These are phyloP conservation scores for Xylaria sp. DNA, from an alignment of 495 filamentous ascomycete genomes.

Conservation along the genomic window DNA sequence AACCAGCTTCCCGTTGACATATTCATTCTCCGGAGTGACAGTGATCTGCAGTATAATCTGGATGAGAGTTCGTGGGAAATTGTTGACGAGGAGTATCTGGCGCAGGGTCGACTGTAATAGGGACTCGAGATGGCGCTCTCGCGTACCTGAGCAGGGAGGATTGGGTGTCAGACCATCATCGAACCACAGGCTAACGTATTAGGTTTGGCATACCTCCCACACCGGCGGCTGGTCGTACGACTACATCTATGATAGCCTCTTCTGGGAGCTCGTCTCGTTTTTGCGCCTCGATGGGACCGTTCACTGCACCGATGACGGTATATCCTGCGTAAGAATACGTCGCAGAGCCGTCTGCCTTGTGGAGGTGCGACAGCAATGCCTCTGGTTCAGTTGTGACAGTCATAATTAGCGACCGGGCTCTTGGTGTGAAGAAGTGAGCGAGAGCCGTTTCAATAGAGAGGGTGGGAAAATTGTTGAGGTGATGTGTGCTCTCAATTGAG, in stretches of 20 bases:
- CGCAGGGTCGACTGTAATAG: constrained; percentile 70
- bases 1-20: constrained; percentile 56
- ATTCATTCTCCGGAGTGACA: constrained; percentile 61
- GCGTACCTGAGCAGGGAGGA: constrained; percentile 57
- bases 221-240: constrained; percentile 82
- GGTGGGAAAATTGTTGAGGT: background rate
- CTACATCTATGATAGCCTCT: constrained; percentile 88
- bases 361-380: constrained; percentile 63
- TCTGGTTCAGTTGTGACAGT: constrained; percentile 51
- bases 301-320: constrained; percentile 82
- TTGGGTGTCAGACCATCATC: constrained; percentile 53
- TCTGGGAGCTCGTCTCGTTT: constrained; percentile 87
- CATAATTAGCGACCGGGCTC: constrained; percentile 42
- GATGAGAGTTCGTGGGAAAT: constrained; percentile 71
- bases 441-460: background rate
- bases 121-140: constrained; percentile 76
- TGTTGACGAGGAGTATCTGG: constrained; percentile 70
- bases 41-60: constrained; percentile 72
- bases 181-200: constrained; percentile 34
- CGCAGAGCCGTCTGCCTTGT: constrained; percentile 86
- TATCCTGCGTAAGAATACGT: constrained; percentile 80
- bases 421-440: background rate
- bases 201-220: constrained; percentile 69
- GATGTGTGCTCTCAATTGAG: background rate
- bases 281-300: constrained; percentile 90